These are phyloP conservation scores for Morella rubra DNA, from an alignment of 306 rosid species.

Conservation along the genomic window DNA sequence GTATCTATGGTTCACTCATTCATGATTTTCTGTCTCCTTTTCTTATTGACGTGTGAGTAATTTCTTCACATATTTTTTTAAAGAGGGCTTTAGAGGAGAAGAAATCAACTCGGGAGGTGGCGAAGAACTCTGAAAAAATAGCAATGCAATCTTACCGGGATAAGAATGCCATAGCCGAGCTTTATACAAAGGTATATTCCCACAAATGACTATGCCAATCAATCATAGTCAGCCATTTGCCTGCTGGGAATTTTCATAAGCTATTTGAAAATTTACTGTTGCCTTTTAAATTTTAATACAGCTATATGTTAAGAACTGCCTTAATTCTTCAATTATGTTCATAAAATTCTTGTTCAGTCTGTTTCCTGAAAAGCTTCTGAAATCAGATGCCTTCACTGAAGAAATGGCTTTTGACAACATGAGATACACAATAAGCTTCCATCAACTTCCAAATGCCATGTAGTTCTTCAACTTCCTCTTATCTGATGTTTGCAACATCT, in stretches of 20 bases:
- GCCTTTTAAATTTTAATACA: background rate
- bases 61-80: conserved; percentile 23
- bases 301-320: background rate
- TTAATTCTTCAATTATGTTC: background rate
- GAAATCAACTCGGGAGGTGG: conserved; percentile 71
- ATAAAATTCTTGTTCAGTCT: background rate
- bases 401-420: background rate
- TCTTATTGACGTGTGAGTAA: conserved; percentile 14
- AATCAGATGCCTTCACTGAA: background rate
- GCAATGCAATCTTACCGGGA: conserved; percentile 76
- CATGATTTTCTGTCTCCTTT: conserved; percentile 11
- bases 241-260: background rate
- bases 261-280: background rate
- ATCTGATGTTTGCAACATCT: conserved; percentile 1
- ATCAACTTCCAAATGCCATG: background rate
- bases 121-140: conserved; percentile 63
- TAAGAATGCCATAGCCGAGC: conserved; percentile 59
- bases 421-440: background rate
- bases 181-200: conserved; percentile 70
- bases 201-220: background rate
- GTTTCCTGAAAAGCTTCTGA: background rate
- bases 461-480: background rate
- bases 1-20: conserved; percentile 4
- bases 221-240: background rate
- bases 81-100: conserved; percentile 88